Evolutionary conservation across 805 yeast species (phyloP), one percentile per base, ranked within the genome.

Genomic region (Metschnikowia peoriensis): DNA sequence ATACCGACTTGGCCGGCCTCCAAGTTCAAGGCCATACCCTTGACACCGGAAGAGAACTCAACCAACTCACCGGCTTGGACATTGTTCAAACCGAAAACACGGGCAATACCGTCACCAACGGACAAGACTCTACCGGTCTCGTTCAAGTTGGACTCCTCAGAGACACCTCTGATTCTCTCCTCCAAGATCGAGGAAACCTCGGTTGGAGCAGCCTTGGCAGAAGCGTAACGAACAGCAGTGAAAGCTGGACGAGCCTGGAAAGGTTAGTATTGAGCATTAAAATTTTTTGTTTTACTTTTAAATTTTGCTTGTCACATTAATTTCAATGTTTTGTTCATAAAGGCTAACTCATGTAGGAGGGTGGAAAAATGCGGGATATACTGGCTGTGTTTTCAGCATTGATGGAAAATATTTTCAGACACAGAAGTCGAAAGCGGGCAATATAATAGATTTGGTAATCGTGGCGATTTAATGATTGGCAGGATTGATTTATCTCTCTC

Each of bases 51-150:
- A 58, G 97, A 83, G 83, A 94, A 96, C 82, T 94, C 99, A 71
- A 94, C 97, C 77, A 94, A 85, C 83, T 94, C 99, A 83, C 94
- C 99, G 74, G 99, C 99, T 85, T 93, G 98, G 79, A 91, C 86
- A 85, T 94, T 94, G 94, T 92, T 94, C 71, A 94, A 83, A 82
- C 99, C 99, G 82, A 89, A 94, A 72, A 94, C 97, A 86, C 98
- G 96, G 77, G 99, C 99, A 75, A 94, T 94, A 94, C 99, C 99
- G 80, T 94, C 99, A 88, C 99, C 99, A 73, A 94, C 97, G 65
- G 97, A 88, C 74, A 94, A 84, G 72, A 94, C 99, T 81, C 97
- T 90, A 78, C 99, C 99, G 74, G 99, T 96, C 82, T 94, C 99
- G 79, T 94, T 90, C 72, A 94, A 86, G 87, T 89, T 85, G 69